These are phyloP conservation scores for Trichoderma sp. DNA, from an alignment of 2,329 filamentous ascomycete genomes.

Conservation along the genomic window DNA sequence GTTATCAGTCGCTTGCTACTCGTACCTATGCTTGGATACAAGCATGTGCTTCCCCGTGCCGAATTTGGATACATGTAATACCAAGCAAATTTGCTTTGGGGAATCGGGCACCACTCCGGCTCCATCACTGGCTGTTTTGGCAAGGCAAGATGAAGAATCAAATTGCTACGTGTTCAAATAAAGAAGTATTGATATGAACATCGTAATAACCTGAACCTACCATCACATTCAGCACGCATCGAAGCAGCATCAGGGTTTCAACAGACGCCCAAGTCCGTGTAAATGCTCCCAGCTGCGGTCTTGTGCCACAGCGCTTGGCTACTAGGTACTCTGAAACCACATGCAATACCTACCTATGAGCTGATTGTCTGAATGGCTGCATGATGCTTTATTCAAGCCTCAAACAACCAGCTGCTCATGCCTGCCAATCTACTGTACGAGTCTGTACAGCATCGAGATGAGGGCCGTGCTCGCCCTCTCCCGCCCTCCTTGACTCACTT, in stretches of 20 bases:
- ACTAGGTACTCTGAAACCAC: background rate
- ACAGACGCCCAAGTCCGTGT: background rate
- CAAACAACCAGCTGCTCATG: background rate
- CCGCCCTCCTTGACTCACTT: constrained; percentile 1
- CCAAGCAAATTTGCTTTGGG: background rate
- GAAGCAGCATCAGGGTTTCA: background rate
- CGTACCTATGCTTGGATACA: background rate
- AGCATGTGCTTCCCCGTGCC: background rate
- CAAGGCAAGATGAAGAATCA: background rate
- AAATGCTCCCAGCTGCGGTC: background rate
- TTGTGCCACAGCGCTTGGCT: background rate
- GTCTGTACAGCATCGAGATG: background rate
- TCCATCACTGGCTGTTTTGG: background rate
- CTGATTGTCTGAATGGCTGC: background rate
- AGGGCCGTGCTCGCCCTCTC: background rate
- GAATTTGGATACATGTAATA: background rate
- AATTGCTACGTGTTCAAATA: background rate
- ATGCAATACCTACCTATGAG: background rate
- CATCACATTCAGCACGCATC: background rate
- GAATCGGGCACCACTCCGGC: background rate
- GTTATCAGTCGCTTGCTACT: background rate
- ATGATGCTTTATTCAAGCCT: too few relatives aligned
- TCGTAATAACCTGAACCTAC: background rate
- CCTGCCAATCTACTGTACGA: background rate
- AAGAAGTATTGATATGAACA: background rate